Conservation (phyloP, 441 rosid species). For the Euphorbia schlechtendalii region DNA sequence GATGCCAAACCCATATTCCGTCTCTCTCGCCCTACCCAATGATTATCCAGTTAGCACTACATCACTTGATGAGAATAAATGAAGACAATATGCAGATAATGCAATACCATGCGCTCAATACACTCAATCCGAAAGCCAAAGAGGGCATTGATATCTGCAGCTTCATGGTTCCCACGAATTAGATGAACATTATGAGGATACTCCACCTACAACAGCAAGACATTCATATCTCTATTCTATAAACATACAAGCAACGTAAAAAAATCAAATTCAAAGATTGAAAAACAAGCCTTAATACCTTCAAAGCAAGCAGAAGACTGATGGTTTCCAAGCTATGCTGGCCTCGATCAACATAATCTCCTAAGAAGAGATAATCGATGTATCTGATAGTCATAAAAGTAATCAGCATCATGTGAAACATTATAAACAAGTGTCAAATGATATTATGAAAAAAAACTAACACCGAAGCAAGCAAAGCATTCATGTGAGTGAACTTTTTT, state of each 20-base stretch:
- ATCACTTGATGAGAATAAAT: constrained; percentile 8
- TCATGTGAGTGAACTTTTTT: too few relatives aligned
- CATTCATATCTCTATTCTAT: constrained; percentile 14
- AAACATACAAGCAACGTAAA: constrained; percentile 16
- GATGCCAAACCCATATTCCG: constrained; percentile 99
- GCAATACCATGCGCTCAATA: constrained; percentile 96
- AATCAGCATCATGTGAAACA: constrained; percentile 20
- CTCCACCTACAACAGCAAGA: constrained; percentile 60
- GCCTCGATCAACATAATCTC: constrained; percentile 99
- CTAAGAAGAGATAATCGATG: constrained; percentile 97
- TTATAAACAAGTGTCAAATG: background rate
- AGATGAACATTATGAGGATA: constrained; percentile 82
- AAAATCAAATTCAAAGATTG: background rate
- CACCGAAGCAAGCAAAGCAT: too few relatives aligned
- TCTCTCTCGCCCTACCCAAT: constrained; percentile 87
- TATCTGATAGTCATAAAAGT: constrained; percentile 51
- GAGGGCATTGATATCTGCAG: constrained; percentile 97
- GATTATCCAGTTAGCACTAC: constrained; percentile 22
- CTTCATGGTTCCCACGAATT: constrained; percentile 99
- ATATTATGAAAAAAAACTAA: too few relatives aligned
- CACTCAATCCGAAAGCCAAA: constrained; percentile 98
- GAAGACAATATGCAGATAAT: constrained; percentile 12
- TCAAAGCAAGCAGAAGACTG: constrained; percentile 86
- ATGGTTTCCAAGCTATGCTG: constrained; percentile 98
- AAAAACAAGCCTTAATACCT: constrained; percentile 45